These are phyloP conservation scores for Malassezia vespertilionis DNA, from an alignment of 1,284 basidiomycete species.

Conservation along the genomic window DNA sequence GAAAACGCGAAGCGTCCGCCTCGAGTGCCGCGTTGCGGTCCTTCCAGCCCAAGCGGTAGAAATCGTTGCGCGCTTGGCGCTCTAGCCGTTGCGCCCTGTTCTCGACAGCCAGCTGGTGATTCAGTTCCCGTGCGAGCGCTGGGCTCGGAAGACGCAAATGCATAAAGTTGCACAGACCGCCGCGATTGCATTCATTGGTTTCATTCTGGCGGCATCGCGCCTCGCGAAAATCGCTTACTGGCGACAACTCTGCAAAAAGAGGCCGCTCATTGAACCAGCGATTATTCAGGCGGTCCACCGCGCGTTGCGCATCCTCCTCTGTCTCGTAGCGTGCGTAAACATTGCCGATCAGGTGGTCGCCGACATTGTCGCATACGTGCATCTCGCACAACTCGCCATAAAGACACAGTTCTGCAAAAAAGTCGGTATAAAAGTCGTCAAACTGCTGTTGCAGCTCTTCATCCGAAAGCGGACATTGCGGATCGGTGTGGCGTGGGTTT, in stretches of 20 bases:
- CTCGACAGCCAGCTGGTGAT: slow-evolving; percentile 40
- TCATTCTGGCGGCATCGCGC: slow-evolving; percentile 80
- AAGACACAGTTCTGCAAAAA: slow-evolving; percentile 65
- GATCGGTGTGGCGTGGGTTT: slow-evolving; percentile 78
- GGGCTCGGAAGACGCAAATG: slow-evolving; percentile 55
- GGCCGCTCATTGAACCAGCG: slow-evolving; percentile 96
- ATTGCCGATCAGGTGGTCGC: slow-evolving; percentile 95
- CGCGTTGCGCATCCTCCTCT: slow-evolving; percentile 91
- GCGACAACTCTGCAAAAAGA: slow-evolving; percentile 93
- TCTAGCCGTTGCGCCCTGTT: slow-evolving; percentile 22
- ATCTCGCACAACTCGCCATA: slow-evolving; percentile 91
- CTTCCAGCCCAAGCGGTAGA: slow-evolving; percentile 19
- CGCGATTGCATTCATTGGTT: slow-evolving; percentile 57
- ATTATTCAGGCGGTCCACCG: slow-evolving; percentile 84
- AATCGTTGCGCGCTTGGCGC: slow-evolving; percentile 8
- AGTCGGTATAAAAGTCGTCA: slow-evolving; percentile 89
- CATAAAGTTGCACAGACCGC: slow-evolving; percentile 92
- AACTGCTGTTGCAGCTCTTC: slow-evolving; percentile 88
- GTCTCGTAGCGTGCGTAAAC: slow-evolving; percentile 97
- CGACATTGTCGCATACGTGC: slow-evolving; percentile 95
- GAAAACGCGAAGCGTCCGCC: slow-evolving; percentile 5
- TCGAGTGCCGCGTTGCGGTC: slow-evolving; percentile 13
- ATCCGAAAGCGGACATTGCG: slow-evolving; percentile 62
- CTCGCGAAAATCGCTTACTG: slow-evolving; percentile 97
- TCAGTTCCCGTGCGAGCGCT: slow-evolving; percentile 27